Conservation (phyloP, 495 filamentous ascomycete genomes). For the Tuber melanosporum region DNA sequence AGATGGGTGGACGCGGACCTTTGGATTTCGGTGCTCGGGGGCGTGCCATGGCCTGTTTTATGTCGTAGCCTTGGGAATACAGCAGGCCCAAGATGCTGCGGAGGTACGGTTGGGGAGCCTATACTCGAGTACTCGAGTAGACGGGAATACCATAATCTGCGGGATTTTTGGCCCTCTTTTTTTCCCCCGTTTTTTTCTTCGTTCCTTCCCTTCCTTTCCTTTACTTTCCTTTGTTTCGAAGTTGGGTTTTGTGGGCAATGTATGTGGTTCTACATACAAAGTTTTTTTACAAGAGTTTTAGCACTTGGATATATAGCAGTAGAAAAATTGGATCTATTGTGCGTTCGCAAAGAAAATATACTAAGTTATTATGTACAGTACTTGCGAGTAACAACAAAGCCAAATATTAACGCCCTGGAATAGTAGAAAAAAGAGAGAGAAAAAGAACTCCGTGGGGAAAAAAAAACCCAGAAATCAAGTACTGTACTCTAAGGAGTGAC, state of each 20-base stretch:
- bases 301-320: neutral
- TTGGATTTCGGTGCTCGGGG: neutral
- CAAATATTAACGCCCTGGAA: neutral
- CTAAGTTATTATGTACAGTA: neutral
- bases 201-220: neutral
- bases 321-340: conserved; percentile 3
- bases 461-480: neutral
- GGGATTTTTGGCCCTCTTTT: neutral
- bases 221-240: no score
- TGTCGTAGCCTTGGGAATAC: neutral
- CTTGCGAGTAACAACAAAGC: conserved; percentile 5
- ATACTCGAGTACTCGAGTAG: neutral
- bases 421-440: neutral
- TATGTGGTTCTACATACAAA: neutral
- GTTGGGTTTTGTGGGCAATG: neutral
- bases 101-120: neutral
- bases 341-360: conserved; percentile 1
- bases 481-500: neutral
- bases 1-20: neutral
- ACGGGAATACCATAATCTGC: neutral
- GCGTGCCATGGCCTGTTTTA: neutral
- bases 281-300: neutral
- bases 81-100: neutral
- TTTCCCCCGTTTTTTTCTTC: neutral
- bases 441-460: neutral